Evolutionary conservation across 2,329 filamentous ascomycete genomes (phyloP).

Genomic region (Penicillium sp.): DNA sequence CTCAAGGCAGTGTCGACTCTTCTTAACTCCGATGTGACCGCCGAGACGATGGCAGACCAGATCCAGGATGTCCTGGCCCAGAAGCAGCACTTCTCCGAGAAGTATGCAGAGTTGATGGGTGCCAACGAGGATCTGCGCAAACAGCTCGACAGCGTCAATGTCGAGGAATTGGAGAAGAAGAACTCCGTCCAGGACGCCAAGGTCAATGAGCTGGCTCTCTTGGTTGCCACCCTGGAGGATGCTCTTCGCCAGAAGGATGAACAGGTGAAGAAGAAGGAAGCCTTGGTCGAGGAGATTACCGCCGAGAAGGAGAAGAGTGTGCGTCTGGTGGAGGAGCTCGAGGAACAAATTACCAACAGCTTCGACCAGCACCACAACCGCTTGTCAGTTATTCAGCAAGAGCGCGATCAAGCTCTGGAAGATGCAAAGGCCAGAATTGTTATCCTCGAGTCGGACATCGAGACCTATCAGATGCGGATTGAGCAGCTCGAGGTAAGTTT

Average conservation of each 20-base stretch:
- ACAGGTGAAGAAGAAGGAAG: constrained; percentile 44
- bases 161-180: constrained; percentile 39
- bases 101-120: constrained; percentile 40
- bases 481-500: constrained; percentile 57
- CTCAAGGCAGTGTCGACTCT: constrained; percentile 54
- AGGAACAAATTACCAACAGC: constrained; percentile 91
- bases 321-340: constrained; percentile 86
- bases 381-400: constrained; percentile 72
- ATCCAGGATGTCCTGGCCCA: constrained; percentile 51
- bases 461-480: constrained; percentile 52
- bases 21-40: constrained; percentile 49
- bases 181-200: constrained; percentile 52
- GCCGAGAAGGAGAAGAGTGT: constrained; percentile 83
- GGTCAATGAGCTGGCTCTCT: constrained; percentile 50
- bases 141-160: constrained; percentile 33
- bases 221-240: constrained; percentile 46
- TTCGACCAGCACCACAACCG: constrained; percentile 95
- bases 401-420: constrained; percentile 69
- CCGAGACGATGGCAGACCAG: constrained; percentile 55
- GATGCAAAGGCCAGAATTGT: constrained; percentile 64
- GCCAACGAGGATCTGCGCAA: constrained; percentile 38
- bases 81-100: constrained; percentile 41
- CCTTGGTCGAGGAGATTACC: constrained; percentile 47
- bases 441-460: constrained; percentile 63
- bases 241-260: constrained; percentile 42